Evolutionary conservation across 345 rosid species (phyloP), one percentile per base, ranked within the genome.

Genomic region (Rhizophora apiculata): DNA sequence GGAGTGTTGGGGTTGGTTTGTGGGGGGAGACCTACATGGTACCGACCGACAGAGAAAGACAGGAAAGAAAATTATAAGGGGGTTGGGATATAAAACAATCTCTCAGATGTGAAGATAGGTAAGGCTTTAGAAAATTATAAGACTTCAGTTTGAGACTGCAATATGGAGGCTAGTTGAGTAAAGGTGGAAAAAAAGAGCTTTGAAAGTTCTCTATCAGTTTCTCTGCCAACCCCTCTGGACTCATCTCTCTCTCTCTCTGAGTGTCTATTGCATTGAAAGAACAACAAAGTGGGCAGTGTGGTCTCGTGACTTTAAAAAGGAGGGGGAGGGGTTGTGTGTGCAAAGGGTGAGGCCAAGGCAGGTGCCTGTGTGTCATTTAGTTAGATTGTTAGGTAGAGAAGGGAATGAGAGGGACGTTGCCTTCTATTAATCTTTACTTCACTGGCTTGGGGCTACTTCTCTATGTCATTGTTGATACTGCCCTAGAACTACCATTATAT

Each of bases 181-280:
- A 82, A 82, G 85, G 80, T 76, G 79, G 86, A 79, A 82, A 78
- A 68, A 80, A 83, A 69, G 80, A 79, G 84, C 74, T 83, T 85
- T 86, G 85, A 85, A 87, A 88, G 96, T 86, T 87, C 84, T 88
- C 94, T 91, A 87, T 91, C 97, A 91, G 98, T 89, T 83, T 74
- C 74, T 83, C 90, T 89, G 91, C 71, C 86, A 79, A 84, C 80
- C 73, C 64, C 75, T 83, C 83, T 79, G 82, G 74, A 66, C 75
- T 74, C 72, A 9, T 69, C 78, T 67, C 73, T 74, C 72, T 78
- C 29, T 56, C 60, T 56, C 60, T 24, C 29, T 56, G 29, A 21
- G 13, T 24, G 29, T 56, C 60, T 56, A 43, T 43, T 43, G 18
- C 78, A 80, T 80, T 80, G 73, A 79, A 77, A 78, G 67, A 82